A percentile compares a stretch with the other conserved stretches of the same genome.
phyloP scores from a whole-genome alignment of 441 rosid species.

The Corymbia citriodora region DNA sequence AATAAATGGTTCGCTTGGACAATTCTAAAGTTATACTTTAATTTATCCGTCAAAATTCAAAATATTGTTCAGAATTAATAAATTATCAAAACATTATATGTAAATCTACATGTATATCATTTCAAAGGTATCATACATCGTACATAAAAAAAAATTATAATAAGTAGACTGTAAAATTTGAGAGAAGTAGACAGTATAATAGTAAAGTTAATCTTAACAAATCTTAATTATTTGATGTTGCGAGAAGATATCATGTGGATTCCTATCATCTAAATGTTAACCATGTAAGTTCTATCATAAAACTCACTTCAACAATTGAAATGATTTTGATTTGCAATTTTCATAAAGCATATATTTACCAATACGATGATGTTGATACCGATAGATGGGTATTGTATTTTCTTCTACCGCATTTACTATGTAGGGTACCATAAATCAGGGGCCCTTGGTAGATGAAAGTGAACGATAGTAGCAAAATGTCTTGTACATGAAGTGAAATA shows the following conservation, averaged over 20 bases:
- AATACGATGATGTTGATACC: not conserved
- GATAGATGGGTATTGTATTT: not conserved
- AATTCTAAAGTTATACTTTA: not conserved
- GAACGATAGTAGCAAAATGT: not conserved
- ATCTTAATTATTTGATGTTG: not conserved
- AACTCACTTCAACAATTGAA: not conserved
- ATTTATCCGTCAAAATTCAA: not conserved
- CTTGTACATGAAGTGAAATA: not conserved
- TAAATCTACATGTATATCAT: not conserved
- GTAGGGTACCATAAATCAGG: not conserved
- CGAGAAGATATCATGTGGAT: not conserved
- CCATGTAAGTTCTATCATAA: not conserved
- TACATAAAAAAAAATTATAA: not conserved
- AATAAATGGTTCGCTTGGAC: not conserved
- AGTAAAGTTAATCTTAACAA: not conserved
- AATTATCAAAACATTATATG: not conserved
- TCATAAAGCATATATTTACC: not conserved
- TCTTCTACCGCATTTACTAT: not conserved
- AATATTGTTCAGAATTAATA: not conserved
- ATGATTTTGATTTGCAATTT: not conserved
- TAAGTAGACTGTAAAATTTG: fast-evolving
- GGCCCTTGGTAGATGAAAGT: not conserved
- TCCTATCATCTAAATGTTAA: not conserved
- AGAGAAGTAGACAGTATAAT: fast-evolving
- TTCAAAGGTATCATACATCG: not conserved